Evolutionary conservation across 2,329 filamentous ascomycete species (phyloP).

Genomic region (Scolecobasidium constrictum): DNA sequence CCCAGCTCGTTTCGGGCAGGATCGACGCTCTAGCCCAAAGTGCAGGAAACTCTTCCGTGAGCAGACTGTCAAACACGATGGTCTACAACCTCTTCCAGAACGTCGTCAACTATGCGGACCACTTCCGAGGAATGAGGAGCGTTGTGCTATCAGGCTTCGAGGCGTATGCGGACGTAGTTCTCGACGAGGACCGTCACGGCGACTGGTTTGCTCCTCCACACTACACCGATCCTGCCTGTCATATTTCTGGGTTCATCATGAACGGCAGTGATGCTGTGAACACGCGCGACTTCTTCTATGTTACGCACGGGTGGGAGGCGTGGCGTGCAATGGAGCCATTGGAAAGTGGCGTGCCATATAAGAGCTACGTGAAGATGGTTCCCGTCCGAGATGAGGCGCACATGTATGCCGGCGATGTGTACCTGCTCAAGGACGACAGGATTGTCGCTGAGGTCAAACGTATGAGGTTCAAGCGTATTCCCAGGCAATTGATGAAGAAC

Average conservation of each 20-base stretch:
- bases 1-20: not conserved
- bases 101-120: not conserved
- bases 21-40: not conserved
- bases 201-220: not conserved
- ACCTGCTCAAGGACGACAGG: not conserved
- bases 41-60: not conserved
- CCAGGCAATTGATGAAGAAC: not conserved
- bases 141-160: not conserved
- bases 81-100: not conserved
- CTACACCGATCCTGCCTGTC: not conserved
- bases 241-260: conserved; percentile 3
- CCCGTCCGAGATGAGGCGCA: not conserved
- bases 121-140: not conserved
- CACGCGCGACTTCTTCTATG: not conserved
- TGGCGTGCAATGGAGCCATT: not conserved
- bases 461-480: not conserved
- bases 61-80: not conserved
- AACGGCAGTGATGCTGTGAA: not conserved
- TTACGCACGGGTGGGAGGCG: not conserved
- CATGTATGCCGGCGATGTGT: not conserved
- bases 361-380: not conserved
- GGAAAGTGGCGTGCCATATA: not conserved
- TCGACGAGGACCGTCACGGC: not conserved
- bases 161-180: not conserved
- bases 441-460: not conserved